Conservation (phyloP, 2,329 filamentous ascomycete genomes). For the Leptodontidium sp. region DNA sequence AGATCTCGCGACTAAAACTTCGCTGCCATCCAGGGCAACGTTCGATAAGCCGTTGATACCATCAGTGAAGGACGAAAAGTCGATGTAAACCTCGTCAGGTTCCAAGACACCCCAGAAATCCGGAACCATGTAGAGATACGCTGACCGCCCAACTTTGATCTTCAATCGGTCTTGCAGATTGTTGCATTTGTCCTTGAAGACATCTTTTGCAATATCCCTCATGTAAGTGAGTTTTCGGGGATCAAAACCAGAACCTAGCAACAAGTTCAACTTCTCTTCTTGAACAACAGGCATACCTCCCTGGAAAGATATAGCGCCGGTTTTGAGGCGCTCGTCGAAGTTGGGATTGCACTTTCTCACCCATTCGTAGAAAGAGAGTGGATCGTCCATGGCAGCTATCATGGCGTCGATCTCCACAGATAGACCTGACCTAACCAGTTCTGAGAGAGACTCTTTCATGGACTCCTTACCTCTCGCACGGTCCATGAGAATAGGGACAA, state of each 20-base stretch:
- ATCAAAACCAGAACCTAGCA: conserved; percentile 68
- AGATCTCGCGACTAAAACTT: conserved; percentile 73
- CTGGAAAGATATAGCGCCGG: conserved; percentile 33
- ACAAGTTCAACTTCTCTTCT: conserved; percentile 60
- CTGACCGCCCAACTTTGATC: conserved; percentile 66
- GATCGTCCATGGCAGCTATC: too few species aligned
- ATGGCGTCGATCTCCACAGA: too few species aligned
- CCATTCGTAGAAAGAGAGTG: conserved; percentile 50
- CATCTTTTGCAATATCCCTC: conserved; percentile 51
- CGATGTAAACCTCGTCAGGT: conserved; percentile 72
- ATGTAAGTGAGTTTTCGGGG: conserved; percentile 58
- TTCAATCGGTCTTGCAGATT: conserved; percentile 62
- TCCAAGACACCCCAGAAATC: conserved; percentile 69
- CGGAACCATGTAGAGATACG: conserved; percentile 70
- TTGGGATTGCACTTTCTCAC: conserved; percentile 55
- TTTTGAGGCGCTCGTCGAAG: conserved; percentile 46
- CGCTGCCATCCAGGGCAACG: conserved; percentile 60
- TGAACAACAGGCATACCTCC: conserved; percentile 35
- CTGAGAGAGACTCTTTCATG: conserved; percentile 59
- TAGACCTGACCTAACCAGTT: too few species aligned
- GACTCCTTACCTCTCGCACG: conserved; percentile 55
- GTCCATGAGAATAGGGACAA: conserved; percentile 74
- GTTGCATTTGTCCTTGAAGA: conserved; percentile 36
- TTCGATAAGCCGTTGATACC: conserved; percentile 61
- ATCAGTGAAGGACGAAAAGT: conserved; percentile 66